Conservation (phyloP, 1,284 basidiomycete species). For the Trametes sp. region DNA sequence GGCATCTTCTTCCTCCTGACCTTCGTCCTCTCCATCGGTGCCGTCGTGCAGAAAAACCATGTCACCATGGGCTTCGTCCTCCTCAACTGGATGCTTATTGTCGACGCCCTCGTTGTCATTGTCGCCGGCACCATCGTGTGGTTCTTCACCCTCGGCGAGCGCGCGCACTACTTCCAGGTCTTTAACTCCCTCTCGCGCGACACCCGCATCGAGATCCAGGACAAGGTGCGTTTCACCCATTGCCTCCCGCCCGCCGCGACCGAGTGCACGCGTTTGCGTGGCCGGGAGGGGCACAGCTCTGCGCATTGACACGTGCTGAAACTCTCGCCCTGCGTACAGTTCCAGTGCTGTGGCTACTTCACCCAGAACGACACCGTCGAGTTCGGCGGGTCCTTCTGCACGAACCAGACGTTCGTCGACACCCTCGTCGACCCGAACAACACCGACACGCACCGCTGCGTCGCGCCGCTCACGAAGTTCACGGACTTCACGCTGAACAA, state of each 20-base stretch:
- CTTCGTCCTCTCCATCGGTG: slow-evolving; percentile 71
- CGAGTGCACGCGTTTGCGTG: neutral
- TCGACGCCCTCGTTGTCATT: slow-evolving; percentile 65
- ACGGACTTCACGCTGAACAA: slow-evolving; percentile 80
- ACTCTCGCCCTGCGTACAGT: slow-evolving; percentile 46
- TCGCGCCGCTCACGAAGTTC: slow-evolving; percentile 65
- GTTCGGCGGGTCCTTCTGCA: slow-evolving; percentile 69
- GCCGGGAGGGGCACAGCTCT: neutral
- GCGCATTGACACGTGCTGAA: neutral
- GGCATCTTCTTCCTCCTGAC: slow-evolving; percentile 75
- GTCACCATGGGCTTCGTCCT: slow-evolving; percentile 71
- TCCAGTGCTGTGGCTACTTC: slow-evolving; percentile 87
- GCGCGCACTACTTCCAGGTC: slow-evolving; percentile 65
- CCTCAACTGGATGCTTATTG: slow-evolving; percentile 76
- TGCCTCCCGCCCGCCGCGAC: no score
- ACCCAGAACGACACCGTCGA: slow-evolving; percentile 65
- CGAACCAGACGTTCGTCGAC: slow-evolving; percentile 56
- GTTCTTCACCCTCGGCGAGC: slow-evolving; percentile 79
- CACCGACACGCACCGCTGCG: slow-evolving; percentile 56
- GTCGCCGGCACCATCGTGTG: slow-evolving; percentile 76
- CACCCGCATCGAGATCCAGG: slow-evolving; percentile 69
- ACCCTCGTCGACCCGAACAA: slow-evolving; percentile 52
- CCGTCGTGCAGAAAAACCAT: slow-evolving; percentile 74
- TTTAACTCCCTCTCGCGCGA: slow-evolving; percentile 59
- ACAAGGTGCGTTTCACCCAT: slow-evolving; percentile 59